These are phyloP conservation scores for Colletotrichum filicis DNA, from an alignment of 2,329 filamentous ascomycete genomes.

Conservation along the genomic window DNA sequence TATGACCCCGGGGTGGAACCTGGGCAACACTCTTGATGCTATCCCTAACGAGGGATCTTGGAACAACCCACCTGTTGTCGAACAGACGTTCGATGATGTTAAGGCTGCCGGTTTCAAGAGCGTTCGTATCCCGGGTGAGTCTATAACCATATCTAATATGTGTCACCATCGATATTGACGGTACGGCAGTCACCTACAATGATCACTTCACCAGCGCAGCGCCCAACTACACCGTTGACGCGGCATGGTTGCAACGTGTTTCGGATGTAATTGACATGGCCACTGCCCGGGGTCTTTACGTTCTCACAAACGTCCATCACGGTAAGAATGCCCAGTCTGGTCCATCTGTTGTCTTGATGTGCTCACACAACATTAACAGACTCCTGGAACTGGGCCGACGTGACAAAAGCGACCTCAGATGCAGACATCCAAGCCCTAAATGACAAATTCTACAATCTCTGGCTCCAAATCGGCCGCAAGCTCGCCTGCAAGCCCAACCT, in stretches of 20 bases:
- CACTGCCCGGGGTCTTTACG: constrained; percentile 59
- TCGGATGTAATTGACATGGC: constrained; percentile 68
- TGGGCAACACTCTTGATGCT: constrained; percentile 67
- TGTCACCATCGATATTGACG: background rate
- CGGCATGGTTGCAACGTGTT: constrained; percentile 66
- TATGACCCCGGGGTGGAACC: constrained; percentile 68
- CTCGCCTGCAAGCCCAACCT: constrained; percentile 64
- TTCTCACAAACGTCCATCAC: constrained; percentile 69
- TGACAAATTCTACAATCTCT: constrained; percentile 65
- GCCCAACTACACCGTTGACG: constrained; percentile 64
- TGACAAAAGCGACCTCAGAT: constrained; percentile 47
- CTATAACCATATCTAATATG: background rate
- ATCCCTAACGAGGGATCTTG: constrained; percentile 62
- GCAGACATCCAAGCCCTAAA: constrained; percentile 64
- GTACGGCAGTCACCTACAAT: constrained; percentile 63
- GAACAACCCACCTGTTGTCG: constrained; percentile 65
- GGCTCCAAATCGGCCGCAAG: constrained; percentile 66
- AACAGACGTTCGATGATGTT: constrained; percentile 60
- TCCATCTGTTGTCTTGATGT: too few relatives aligned
- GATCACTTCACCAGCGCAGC: constrained; percentile 63
- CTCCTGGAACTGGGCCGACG: constrained; percentile 68
- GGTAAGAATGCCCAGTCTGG: constrained; percentile 35
- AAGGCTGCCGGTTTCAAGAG: constrained; percentile 67
- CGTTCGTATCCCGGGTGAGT: constrained; percentile 60
- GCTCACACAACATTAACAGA: too few relatives aligned